A percentile compares a stretch with the other conserved stretches of the same genome.
phyloP scores from a whole-genome alignment of 768 basidiomycete genomes.

The Kwoniella pini region DNA sequence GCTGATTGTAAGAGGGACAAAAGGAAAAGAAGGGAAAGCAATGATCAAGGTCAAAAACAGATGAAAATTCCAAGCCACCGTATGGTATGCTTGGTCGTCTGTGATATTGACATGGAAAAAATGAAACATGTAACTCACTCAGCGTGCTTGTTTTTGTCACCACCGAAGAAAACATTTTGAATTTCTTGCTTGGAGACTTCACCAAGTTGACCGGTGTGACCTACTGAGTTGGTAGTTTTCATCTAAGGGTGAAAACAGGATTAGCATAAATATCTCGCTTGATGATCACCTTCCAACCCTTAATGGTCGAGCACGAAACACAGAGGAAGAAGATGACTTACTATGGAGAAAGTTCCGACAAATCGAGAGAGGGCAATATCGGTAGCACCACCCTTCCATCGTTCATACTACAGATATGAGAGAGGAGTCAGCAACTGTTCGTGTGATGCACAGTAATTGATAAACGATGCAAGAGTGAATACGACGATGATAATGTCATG shows the following conservation, averaged over 20 bases:
- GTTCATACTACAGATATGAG: constrained; percentile 44
- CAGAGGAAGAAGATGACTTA: constrained; percentile 19
- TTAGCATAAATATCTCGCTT: too few relatives aligned
- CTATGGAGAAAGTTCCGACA: constrained; percentile 44
- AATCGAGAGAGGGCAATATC: constrained; percentile 47
- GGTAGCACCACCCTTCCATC: constrained; percentile 44
- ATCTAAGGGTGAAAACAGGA: constrained; percentile 31
- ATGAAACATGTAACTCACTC: constrained; percentile 35
- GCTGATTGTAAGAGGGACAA: too few relatives aligned
- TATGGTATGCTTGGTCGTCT: too few relatives aligned
- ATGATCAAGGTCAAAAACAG: neutral
- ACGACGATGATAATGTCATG: too few relatives aligned
- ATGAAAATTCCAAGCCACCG: too few relatives aligned
- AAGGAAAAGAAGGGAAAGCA: neutral
- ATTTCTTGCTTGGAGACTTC: constrained; percentile 48
- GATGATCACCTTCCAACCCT: too few relatives aligned
- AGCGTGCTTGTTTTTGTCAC: constrained; percentile 46
- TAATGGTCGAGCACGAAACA: too few relatives aligned
- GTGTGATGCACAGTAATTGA: too few relatives aligned
- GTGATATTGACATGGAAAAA: too few relatives aligned
- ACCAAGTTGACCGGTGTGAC: constrained; percentile 47
- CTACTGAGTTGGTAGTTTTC: constrained; percentile 41
- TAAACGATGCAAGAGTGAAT: too few relatives aligned
- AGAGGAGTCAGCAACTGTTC: too few relatives aligned
- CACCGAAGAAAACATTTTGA: constrained; percentile 49